Base-by-base conservation (phyloP, 2,329 filamentous ascomycete species). In the Colletotrichum eleusines region DNA sequence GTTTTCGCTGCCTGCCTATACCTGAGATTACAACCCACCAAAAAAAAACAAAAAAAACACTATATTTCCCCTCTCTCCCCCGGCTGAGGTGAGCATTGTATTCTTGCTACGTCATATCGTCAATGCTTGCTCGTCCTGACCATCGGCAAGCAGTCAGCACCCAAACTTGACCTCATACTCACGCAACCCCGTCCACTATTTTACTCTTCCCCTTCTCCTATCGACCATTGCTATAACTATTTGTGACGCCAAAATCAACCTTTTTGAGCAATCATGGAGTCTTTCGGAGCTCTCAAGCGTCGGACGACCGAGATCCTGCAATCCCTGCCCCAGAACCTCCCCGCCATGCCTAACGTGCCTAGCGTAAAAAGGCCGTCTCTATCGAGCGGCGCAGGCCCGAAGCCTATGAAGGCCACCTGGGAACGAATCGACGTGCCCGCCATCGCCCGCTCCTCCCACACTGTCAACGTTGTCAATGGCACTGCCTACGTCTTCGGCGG, bases 401-500 rank as follows among this genome's bases (percentile, higher is more conserved):
- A 76, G 51, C 77, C 78, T 54, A 82, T 89, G 74, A 87, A 85
- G 74, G 89, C 85, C 44, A 90, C 88, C 61, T 91, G 89, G 89
- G 84, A 90, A 76, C 87, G 85, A 74, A 84, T 91, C 75, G 77
- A 84, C 50, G 77, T 88, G 42, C 85, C 87, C 3, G 74, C 83
- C 1, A 84, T 94, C 9, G 88, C 89, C 48, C 90, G 93, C 64
- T 95, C 93, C 1, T 94, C 93, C 0, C 93, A 96, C 77, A 87
- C 88, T 3, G 78, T 94, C 74, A 87, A 92, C 53, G 85, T 91
- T 55, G 78, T 91, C 57, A 82, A 82, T 42, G 82, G 85, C 33
- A 82, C 82, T 48, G 86, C 87, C 51, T 91, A 89, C 79, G 85
- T 97, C 75, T 97, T 94, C 77, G 94, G 94, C 71, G 94, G 94